phyloP scores from a whole-genome alignment of 108 stramenopile genomes.

The Cyclotella sp. region DNA sequence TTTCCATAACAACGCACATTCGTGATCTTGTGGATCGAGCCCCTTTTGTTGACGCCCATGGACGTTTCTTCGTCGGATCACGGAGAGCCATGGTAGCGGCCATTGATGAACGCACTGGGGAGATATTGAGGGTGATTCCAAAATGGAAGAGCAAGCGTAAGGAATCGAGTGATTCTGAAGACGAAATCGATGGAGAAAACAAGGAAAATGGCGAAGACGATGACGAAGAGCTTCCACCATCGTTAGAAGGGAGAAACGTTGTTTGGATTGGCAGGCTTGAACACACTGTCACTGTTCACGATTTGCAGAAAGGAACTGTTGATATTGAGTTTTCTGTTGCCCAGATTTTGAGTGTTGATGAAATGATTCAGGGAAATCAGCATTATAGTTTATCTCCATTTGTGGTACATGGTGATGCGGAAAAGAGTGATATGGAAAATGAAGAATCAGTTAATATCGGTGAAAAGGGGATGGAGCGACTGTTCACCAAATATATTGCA shows the following conservation, averaged over 20 bases:
- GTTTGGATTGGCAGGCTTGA: constrained; percentile 91
- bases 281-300: constrained; percentile 74
- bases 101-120: constrained; percentile 73
- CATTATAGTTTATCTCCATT: neutral
- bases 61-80: constrained; percentile 77
- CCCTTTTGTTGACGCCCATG: constrained; percentile 83
- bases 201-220: constrained; percentile 22
- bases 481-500: constrained; percentile 41
- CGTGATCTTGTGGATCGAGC: constrained; percentile 74
- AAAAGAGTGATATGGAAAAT: neutral
- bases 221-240: constrained; percentile 39
- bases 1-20: constrained; percentile 63
- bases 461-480: constrained; percentile 24
- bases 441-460: neutral
- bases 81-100: constrained; percentile 71
- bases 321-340: constrained; percentile 78
- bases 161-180: constrained; percentile 20
- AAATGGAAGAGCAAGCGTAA: constrained; percentile 39
- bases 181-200: constrained; percentile 12
- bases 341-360: constrained; percentile 70
- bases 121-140: constrained; percentile 72
- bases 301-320: constrained; percentile 67
- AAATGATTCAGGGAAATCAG: constrained; percentile 64
- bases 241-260: constrained; percentile 61
- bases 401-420: neutral